Evolutionary conservation across 1,284 basidiomycete species (phyloP).

Genomic region (Caloboletus inedulis): DNA sequence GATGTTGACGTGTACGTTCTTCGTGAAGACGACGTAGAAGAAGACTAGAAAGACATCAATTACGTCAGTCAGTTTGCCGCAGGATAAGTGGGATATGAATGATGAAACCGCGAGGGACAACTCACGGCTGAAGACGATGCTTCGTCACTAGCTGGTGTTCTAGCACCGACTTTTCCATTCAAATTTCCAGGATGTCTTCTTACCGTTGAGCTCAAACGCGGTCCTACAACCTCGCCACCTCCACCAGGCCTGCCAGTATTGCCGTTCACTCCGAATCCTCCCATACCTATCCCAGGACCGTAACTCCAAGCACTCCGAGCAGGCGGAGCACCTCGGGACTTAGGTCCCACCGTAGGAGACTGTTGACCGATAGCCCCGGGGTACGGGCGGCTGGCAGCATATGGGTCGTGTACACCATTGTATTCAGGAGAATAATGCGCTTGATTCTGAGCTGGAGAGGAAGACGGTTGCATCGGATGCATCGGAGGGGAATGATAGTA

Average conservation of each 20-base stretch:
- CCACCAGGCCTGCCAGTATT: constrained; percentile 18
- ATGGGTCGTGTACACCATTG: constrained; percentile 33
- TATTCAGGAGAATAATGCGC: constrained; percentile 30
- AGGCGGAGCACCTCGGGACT: constrained; percentile 43
- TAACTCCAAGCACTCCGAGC: constrained; percentile 61
- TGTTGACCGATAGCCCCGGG: constrained; percentile 29
- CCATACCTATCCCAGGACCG: constrained; percentile 56
- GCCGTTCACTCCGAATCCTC: constrained; percentile 38
- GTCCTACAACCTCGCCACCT: constrained; percentile 53
- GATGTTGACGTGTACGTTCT: constrained; percentile 69
- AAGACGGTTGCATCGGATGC: constrained; percentile 39
- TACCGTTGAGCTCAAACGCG: constrained; percentile 51
- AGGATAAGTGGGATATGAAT: background rate
- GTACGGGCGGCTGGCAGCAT: constrained; percentile 23
- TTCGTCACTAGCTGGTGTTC: constrained; percentile 66
- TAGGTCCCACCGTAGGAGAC: constrained; percentile 29
- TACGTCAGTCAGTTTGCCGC: constrained; percentile 5
- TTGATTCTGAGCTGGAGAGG: constrained; percentile 35
- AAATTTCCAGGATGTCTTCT: constrained; percentile 51
- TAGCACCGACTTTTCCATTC: constrained; percentile 50
- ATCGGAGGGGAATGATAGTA: constrained; percentile 46
- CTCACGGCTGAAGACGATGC: constrained; percentile 71
- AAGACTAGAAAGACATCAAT: constrained; percentile 42
- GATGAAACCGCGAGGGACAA: constrained; percentile 20
- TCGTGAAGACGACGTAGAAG: constrained; percentile 73